Evolutionary conservation across 2,329 filamentous ascomycete genomes (phyloP).

Genomic region (Trichophyton simii): DNA sequence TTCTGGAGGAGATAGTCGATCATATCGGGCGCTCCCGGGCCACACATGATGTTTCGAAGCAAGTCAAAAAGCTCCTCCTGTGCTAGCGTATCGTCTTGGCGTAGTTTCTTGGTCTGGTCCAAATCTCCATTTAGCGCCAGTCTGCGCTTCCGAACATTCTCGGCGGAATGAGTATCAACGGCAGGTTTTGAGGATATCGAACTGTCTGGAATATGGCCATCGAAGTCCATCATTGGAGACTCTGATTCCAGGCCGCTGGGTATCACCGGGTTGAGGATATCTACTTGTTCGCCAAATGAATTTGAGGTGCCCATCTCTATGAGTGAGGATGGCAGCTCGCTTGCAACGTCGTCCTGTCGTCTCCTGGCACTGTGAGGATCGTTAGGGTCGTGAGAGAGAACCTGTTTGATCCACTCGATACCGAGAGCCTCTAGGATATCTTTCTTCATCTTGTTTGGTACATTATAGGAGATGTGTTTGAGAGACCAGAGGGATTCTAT

Average conservation of each 20-base stretch:
- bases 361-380: constrained; percentile 20
- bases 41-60: constrained; percentile 75
- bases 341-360: constrained; percentile 21
- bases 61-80: constrained; percentile 87
- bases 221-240: constrained; percentile 5
- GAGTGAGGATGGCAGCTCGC: constrained; percentile 19
- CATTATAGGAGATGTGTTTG: constrained; percentile 72
- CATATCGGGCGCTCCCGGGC: constrained; percentile 51
- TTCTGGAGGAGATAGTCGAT: constrained; percentile 71
- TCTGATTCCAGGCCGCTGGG: constrained; percentile 19
- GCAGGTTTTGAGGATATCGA: constrained; percentile 31
- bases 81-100: constrained; percentile 67
- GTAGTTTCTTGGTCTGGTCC: constrained; percentile 53
- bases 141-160: constrained; percentile 30
- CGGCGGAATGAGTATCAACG: constrained; percentile 26
- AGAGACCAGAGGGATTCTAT: constrained; percentile 85
- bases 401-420: constrained; percentile 65
- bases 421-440: constrained; percentile 65
- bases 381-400: constrained; percentile 51
- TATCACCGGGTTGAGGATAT: constrained; percentile 44
- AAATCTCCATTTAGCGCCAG: constrained; percentile 50
- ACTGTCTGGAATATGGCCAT: constrained; percentile 25
- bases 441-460: constrained; percentile 60
- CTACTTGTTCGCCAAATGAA: constrained; percentile 48
- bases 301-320: constrained; percentile 45